Conservation (phyloP, 352 stramenopile genomes). For the Phytophthora rubi region DNA sequence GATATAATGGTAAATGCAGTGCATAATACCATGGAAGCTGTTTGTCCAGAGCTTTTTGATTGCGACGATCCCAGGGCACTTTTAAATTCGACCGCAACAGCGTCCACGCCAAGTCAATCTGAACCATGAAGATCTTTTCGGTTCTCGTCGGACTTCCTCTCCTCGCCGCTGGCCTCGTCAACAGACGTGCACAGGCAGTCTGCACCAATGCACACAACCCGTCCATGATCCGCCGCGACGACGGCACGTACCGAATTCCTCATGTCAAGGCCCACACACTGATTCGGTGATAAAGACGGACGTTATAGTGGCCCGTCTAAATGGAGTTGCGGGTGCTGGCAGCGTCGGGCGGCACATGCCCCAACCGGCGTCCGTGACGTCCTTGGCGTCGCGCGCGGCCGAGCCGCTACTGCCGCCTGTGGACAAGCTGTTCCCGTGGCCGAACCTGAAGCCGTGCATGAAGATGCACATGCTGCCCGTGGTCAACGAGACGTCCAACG, state of each 20-base stretch:
- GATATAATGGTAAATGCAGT: no score
- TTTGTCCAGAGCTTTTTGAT: no score
- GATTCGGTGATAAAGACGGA: no score
- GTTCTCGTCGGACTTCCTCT: slow-evolving; percentile 23
- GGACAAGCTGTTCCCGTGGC: slow-evolving; percentile 62
- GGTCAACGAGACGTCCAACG: slow-evolving; percentile 84
- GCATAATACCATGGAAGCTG: no score
- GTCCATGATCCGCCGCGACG: slow-evolving; percentile 44
- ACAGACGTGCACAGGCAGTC: slow-evolving; percentile 21
- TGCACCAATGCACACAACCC: slow-evolving; percentile 51
- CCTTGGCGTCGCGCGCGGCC: slow-evolving; percentile 13
- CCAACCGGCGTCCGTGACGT: slow-evolving; percentile 8
- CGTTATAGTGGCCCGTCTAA: no score
- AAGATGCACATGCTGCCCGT: slow-evolving; percentile 80
- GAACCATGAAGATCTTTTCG: slow-evolving; percentile 13
- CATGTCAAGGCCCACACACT: no score
- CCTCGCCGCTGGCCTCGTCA: slow-evolving; percentile 16
- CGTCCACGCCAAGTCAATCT: background rate
- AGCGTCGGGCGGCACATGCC: no score
- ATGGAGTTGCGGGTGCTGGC: no score
- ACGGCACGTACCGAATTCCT: slow-evolving; percentile 30
- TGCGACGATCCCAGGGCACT: no score
- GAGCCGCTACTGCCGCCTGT: background rate
- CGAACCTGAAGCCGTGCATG: slow-evolving; percentile 72
- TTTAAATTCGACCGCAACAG: background rate